Percentiles rank a stretch among this genome's conserved stretches.
These are phyloP conservation scores for Daedaleopsis sinensis DNA, from an alignment of 768 basidiomycete genomes.

Conservation along the genomic window DNA sequence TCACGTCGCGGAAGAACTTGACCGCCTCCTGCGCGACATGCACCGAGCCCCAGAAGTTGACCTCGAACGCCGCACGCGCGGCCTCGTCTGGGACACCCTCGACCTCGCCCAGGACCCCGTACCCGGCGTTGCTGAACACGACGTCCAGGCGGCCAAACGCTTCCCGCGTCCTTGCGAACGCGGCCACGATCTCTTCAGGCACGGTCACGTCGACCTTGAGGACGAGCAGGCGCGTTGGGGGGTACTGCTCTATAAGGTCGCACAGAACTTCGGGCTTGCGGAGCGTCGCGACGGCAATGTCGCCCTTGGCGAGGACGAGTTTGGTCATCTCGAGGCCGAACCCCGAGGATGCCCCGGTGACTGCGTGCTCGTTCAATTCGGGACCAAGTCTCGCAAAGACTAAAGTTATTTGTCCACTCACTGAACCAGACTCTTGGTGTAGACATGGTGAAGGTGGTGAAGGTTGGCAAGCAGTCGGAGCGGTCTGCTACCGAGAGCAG, in stretches of 20 bases:
- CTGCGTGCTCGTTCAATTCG: constrained; percentile 1
- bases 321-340: constrained; percentile 27
- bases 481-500: too few species aligned
- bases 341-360: constrained; percentile 31
- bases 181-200: constrained; percentile 34
- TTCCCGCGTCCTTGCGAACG: constrained; percentile 37
- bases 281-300: constrained; percentile 31
- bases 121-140: constrained; percentile 48
- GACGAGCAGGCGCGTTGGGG: constrained; percentile 38
- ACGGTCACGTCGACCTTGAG: constrained; percentile 44
- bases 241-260: constrained; percentile 27
- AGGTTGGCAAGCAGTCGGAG: too few species aligned
- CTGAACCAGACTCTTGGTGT: too few species aligned
- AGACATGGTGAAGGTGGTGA: too few species aligned
- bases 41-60: constrained; percentile 30
- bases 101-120: constrained; percentile 35
- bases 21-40: constrained; percentile 26
- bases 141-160: constrained; percentile 47
- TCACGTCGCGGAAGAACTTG: constrained; percentile 34
- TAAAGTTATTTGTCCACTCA: too few species aligned
- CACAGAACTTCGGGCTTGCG: constrained; percentile 29
- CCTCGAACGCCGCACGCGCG: constrained; percentile 41
- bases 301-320: constrained; percentile 24
- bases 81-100: constrained; percentile 38
- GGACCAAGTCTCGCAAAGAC: too few species aligned